These are phyloP conservation scores for Brachypodium distachyon DNA, from an alignment of 202 grass and related monocot species.

Conservation along the genomic window DNA sequence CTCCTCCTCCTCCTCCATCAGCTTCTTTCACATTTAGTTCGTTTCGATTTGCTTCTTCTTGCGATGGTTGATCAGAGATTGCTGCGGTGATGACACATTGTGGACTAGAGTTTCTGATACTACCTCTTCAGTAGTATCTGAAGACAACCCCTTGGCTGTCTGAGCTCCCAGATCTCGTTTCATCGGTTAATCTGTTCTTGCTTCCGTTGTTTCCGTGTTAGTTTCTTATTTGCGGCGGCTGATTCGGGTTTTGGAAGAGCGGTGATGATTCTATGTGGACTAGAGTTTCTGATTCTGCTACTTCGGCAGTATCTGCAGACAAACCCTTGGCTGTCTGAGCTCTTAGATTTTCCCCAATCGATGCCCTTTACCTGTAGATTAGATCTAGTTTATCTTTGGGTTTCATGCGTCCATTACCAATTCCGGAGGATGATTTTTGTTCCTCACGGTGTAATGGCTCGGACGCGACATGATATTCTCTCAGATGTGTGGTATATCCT, in stretches of 20 bases:
- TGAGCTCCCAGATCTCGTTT: constrained; percentile 21
- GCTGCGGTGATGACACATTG: constrained; percentile 32
- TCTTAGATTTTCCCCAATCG: neutral
- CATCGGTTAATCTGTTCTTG: neutral
- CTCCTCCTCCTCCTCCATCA: neutral
- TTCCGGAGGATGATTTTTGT: constrained; percentile 35
- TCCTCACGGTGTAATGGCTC: constrained; percentile 60
- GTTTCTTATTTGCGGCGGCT: neutral
- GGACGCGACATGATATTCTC: constrained; percentile 27
- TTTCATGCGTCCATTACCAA: constrained; percentile 54
- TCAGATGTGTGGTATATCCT: constrained; percentile 67
- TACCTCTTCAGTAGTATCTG: constrained; percentile 21
- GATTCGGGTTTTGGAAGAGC: neutral
- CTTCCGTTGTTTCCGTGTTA: accelerated
- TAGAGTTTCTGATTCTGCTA: constrained; percentile 53
- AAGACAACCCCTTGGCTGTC: constrained; percentile 54
- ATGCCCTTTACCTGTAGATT: neutral
- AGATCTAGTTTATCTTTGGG: neutral
- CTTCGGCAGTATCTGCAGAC: constrained; percentile 23
- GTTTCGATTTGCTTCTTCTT: neutral
- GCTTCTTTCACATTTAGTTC: neutral
- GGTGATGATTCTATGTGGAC: constrained; percentile 45
- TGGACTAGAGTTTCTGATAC: constrained; percentile 60
- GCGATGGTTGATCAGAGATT: neutral
- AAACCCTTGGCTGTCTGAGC: constrained; percentile 53